Evolutionary conservation across 495 filamentous ascomycete genomes (phyloP).

Genomic region (Penicillium subrubescens): DNA sequence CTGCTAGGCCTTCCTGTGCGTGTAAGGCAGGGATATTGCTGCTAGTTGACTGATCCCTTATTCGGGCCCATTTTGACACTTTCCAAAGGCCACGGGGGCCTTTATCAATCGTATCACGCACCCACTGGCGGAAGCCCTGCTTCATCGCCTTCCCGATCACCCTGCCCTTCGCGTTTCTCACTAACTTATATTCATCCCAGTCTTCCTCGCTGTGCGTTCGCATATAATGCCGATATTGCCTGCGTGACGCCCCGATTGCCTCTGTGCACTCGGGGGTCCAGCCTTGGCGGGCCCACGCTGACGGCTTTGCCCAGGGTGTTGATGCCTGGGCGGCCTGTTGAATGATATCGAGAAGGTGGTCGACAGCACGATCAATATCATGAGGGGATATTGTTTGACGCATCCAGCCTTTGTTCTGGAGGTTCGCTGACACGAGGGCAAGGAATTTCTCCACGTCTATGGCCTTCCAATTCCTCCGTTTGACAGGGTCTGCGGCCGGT

Average conservation of each 20-base stretch:
- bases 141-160: background rate
- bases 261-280: constrained; percentile 16
- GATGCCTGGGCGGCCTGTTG: constrained; percentile 4
- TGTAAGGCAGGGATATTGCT: constrained; percentile 2
- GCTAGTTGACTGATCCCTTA: background rate
- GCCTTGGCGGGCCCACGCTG: constrained; percentile 7
- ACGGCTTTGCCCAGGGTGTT: constrained; percentile 13
- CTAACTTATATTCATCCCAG: background rate
- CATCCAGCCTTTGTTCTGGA: too few relatives aligned
- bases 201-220: background rate
- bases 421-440: background rate
- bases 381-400: too few relatives aligned
- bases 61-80: constrained; percentile 18
- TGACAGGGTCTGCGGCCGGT: background rate
- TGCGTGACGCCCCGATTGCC: constrained; percentile 6
- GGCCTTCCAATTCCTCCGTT: background rate
- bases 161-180: constrained; percentile 1
- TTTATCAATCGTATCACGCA: constrained; percentile 1
- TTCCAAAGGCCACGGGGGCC: constrained; percentile 16
- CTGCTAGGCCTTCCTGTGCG: background rate
- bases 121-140: background rate
- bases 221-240: background rate
- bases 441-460: background rate
- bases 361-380: constrained; percentile 1
- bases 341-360: background rate